Conservation (phyloP, 441 rosid species). For the Pelargonium citronellum region DNA sequence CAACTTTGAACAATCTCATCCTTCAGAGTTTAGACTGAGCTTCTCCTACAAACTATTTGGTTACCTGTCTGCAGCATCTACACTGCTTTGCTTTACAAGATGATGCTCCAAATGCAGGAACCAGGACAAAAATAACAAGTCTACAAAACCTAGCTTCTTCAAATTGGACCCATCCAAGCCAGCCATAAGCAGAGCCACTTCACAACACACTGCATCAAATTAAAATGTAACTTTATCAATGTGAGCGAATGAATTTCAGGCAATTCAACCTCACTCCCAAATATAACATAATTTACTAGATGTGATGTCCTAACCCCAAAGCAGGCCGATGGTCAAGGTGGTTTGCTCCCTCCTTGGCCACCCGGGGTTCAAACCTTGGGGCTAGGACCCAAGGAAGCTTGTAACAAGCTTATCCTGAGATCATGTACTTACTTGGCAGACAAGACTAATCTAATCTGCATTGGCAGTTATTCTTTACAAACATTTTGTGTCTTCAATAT, state of each 20-base stretch:
- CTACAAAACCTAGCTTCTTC: conserved; percentile 30
- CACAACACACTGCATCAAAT: conserved; percentile 27
- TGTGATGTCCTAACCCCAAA: too few species aligned
- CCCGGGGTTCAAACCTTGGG: too few species aligned
- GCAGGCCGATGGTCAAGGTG: neutral
- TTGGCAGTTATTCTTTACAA: neutral
- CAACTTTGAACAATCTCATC: conserved; percentile 30
- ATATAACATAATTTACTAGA: neutral
- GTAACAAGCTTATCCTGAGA: neutral
- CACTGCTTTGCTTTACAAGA: conserved; percentile 48
- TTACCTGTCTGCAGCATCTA: conserved; percentile 33
- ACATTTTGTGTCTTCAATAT: neutral
- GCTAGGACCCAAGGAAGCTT: neutral
- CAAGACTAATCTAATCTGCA: neutral
- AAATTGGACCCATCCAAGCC: conserved; percentile 22
- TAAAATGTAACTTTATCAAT: conserved; percentile 5
- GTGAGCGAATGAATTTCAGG: neutral
- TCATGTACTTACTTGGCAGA: neutral
- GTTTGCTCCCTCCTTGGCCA: too few species aligned
- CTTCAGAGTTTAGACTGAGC: conserved; percentile 21
- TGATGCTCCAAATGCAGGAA: conserved; percentile 45
- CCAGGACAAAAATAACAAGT: conserved; percentile 30
- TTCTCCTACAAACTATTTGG: conserved; percentile 26
- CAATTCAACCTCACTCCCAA: neutral
- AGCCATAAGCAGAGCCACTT: conserved; percentile 26